Base-by-base conservation (phyloP, 768 basidiomycete species). In the Boletales sp. region DNA sequence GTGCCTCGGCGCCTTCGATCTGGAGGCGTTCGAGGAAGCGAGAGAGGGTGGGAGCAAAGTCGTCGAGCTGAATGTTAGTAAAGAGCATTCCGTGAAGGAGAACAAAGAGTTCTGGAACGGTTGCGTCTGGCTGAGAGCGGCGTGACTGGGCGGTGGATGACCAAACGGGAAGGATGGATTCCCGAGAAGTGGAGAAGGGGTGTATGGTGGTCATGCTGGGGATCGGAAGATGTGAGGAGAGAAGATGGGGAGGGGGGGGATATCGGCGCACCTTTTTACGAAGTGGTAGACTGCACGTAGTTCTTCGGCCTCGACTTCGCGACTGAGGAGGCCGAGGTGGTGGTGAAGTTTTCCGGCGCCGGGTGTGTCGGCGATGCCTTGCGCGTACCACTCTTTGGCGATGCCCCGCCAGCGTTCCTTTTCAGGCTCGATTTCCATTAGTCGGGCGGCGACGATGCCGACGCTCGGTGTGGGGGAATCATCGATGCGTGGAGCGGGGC, bases 31-130 rank as follows among this genome's bases (percentile, higher is more conserved):
- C 94, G 46, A 93, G 77, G 64, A 94, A 89, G 17, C 92, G 86
- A 1, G 86, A 87, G 21, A 94, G 79, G 0, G 86, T 86, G 12
- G 84, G 76, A 38, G 80, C 71, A 63, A 98, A 98, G 64, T 94
- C 89, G 66, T 99, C 97, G 24, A 99, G 82, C 55, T 94, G 81
- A 55, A 97, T 92, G 55, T 89, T 86, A 13, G 97, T 98, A 71
- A 97, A 97, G 2, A 99, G 77, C 93, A 97, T 94, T 24, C 97
- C 94, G 51, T 98, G 97, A 1, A 99, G 74, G 11, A 92, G 81
- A 30, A 98, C 82, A 56, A 98, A 99, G 0, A 97, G 77, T 21
- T 94, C 92, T 1, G 86, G 69, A 0, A 77, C 78, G 2, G 72
- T 74, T 6, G 88, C 82, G 56, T 95, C 93, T 2, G 94, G 86